Conservation (phyloP, 163 green algal species). For the Coccomyxa subellipsoidea region DNA sequence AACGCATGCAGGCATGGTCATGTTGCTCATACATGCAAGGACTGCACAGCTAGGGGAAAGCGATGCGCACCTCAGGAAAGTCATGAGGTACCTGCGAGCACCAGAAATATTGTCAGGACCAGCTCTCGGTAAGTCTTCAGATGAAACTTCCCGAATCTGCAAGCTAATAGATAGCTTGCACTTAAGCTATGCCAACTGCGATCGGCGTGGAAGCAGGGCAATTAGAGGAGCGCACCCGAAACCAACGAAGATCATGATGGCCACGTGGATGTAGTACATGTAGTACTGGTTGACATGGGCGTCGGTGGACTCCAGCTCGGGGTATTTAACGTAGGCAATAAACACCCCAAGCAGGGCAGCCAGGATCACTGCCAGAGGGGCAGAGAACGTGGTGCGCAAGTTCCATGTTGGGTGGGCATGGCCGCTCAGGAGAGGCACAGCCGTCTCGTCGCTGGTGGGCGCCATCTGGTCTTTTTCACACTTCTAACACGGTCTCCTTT, state of each 20-base stretch:
- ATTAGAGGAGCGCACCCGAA: background rate
- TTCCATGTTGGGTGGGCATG: background rate
- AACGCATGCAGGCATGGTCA: too few relatives aligned
- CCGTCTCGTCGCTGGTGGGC: background rate
- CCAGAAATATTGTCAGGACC: background rate
- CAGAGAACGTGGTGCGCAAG: background rate
- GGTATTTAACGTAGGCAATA: background rate
- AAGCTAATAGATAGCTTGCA: too few relatives aligned
- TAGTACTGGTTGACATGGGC: constrained; percentile 40
- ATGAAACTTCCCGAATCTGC: too few relatives aligned
- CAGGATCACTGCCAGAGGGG: background rate
- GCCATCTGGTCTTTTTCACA: background rate
- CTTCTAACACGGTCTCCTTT: background rate
- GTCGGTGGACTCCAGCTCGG: constrained; percentile 12
- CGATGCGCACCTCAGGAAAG: constrained; percentile 37
- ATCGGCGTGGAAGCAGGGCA: background rate
- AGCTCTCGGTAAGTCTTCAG: too few relatives aligned
- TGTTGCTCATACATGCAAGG: too few relatives aligned
- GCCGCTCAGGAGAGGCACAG: background rate
- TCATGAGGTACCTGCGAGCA: constrained; percentile 54
- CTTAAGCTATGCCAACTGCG: background rate
- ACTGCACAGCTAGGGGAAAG: too few relatives aligned
- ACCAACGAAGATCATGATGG: constrained; percentile 50
- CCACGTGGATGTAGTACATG: constrained; percentile 31
- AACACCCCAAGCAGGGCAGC: background rate